phyloP scores from a whole-genome alignment of 2,329 filamentous ascomycete species.

The Magnaporthiopsis incrustans region DNA sequence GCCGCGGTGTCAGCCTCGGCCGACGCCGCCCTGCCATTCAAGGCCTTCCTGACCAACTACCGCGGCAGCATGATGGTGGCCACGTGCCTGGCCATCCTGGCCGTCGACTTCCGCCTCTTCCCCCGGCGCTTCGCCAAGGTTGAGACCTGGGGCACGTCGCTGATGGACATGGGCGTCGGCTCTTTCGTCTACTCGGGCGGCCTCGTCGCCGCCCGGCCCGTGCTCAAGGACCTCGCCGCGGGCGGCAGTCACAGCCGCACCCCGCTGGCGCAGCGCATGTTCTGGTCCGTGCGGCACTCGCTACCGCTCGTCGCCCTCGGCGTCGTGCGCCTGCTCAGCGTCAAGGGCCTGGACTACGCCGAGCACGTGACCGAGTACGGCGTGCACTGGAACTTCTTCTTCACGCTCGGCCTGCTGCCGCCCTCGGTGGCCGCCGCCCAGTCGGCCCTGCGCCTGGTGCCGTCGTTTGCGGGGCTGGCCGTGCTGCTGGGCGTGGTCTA shows the following conservation, averaged over 20 bases:
- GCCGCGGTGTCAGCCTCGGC: constrained; percentile 4
- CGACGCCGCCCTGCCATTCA: constrained; percentile 59
- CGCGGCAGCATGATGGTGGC: constrained; percentile 85
- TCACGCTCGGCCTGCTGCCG: constrained; percentile 81
- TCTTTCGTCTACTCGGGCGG: constrained; percentile 96
- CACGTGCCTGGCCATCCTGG: constrained; percentile 88
- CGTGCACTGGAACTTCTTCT: constrained; percentile 99
- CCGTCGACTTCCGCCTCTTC: constrained; percentile 90
- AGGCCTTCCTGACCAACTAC: constrained; percentile 89
- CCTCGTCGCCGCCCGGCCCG: constrained; percentile 75
- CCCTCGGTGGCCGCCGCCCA: constrained; percentile 84
- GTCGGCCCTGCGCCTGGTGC: constrained; percentile 58
- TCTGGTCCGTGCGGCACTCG: constrained; percentile 67
- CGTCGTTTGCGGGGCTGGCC: constrained; percentile 70
- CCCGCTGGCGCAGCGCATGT: constrained; percentile 49
- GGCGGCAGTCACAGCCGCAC: constrained; percentile 35
- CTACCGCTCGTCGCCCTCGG: constrained; percentile 76
- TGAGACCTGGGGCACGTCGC: constrained; percentile 97
- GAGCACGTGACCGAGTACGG: constrained; percentile 97
- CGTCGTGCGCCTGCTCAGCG: constrained; percentile 71
- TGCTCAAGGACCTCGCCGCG: constrained; percentile 60
- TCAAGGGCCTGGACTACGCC: constrained; percentile 92
- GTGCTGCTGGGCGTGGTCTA: constrained; percentile 62
- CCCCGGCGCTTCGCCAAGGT: constrained; percentile 94
- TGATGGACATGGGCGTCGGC: constrained; percentile 96